Percentiles rank a stretch among this genome's conserved stretches.
Evolutionary conservation across 352 stramenopile species (phyloP).

Genomic region (Phytophthora citricola): DNA sequence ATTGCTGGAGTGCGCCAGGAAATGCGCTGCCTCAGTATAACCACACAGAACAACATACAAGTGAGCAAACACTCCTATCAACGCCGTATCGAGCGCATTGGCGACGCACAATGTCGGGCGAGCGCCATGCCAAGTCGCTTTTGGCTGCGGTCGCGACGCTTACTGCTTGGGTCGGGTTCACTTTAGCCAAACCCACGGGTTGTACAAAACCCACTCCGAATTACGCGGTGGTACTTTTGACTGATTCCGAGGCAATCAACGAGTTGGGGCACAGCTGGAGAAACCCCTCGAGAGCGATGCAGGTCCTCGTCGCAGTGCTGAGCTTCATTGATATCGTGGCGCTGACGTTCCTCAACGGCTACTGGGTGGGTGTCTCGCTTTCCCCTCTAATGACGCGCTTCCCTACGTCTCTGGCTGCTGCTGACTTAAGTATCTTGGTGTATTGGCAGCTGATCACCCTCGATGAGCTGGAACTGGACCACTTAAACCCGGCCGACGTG

Average conservation of each 20-base stretch:
- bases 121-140: conserved; percentile 40
- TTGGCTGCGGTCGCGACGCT: conserved; percentile 20
- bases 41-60: background rate
- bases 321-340: conserved; percentile 87
- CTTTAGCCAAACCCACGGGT: background rate
- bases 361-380: conserved; percentile 65
- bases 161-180: background rate
- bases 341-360: conserved; percentile 89
- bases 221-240: conserved; percentile 16
- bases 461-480: conserved; percentile 87
- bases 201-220: background rate
- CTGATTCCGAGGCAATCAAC: background rate
- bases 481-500: conserved; percentile 88
- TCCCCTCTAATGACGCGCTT: background rate
- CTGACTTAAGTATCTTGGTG: conserved; percentile 20
- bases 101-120: conserved; percentile 63
- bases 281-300: conserved; percentile 45
- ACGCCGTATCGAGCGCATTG: background rate
- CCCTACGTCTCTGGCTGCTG: background rate
- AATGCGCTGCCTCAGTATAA: conserved; percentile 57
- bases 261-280: conserved; percentile 7
- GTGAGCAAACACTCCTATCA: background rate
- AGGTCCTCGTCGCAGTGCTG: conserved; percentile 79
- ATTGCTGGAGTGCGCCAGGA: conserved; percentile 80
- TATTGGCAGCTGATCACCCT: conserved; percentile 74